Evolutionary conservation across 768 basidiomycete genomes (phyloP).

Genomic region (Lactifluus hygrophoroides): DNA sequence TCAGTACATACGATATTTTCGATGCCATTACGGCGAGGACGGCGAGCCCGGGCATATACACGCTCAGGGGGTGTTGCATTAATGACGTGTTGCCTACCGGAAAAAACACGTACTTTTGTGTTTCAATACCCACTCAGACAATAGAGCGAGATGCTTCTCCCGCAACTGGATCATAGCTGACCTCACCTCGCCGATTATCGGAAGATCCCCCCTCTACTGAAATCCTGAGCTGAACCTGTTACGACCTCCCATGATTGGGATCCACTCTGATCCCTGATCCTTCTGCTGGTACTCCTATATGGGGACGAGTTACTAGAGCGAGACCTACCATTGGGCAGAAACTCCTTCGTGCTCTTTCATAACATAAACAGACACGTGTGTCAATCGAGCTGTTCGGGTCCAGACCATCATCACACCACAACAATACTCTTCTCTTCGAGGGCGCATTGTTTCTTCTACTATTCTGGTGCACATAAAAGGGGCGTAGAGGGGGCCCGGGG

Average conservation of each 20-base stretch:
- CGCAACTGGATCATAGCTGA: not conserved
- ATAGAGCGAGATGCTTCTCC: not conserved
- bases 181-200: not conserved
- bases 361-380: no score
- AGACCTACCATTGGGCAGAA: no score
- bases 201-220: not conserved
- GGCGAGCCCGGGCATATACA: not conserved
- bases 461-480: no score
- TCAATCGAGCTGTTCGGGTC: no score
- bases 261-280: not conserved
- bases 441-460: no score
- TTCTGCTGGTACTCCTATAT: not conserved
- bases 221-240: not conserved
- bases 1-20: not conserved
- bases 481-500: no score
- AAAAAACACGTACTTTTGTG: not conserved
- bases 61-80: not conserved
- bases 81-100: slow-evolving; percentile 1
- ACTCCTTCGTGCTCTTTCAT: no score
- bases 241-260: not conserved
- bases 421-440: no score
- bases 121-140: not conserved
- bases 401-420: no score
- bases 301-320: not conserved
- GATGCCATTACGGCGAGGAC: slow-evolving; percentile 1